phyloP scores from a whole-genome alignment of 371 early-diverging fungal species.

The Apophysomyces elegans region DNA sequence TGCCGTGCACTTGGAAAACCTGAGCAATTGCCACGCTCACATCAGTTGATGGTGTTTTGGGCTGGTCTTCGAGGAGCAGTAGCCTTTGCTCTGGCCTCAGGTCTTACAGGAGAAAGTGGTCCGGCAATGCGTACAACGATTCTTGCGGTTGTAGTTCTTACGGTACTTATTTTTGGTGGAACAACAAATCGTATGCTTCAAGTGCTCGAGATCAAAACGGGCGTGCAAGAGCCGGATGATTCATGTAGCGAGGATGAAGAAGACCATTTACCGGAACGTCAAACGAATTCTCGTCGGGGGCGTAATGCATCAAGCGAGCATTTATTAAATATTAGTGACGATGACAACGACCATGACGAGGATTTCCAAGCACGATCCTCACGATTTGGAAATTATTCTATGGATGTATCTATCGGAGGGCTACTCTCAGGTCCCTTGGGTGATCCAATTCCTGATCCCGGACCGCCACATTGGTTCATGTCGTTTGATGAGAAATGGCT shows the following conservation, averaged over 20 bases:
- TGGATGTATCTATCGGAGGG: slow-evolving; percentile 48
- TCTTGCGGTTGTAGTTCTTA: slow-evolving; percentile 87
- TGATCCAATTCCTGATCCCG: slow-evolving; percentile 54
- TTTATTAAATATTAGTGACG: slow-evolving; percentile 31
- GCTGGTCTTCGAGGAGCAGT: slow-evolving; percentile 95
- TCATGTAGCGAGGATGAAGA: slow-evolving; percentile 62
- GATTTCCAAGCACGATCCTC: slow-evolving; percentile 26
- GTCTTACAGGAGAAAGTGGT: slow-evolving; percentile 71
- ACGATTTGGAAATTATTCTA: slow-evolving; percentile 16
- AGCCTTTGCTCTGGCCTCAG: slow-evolving; percentile 91
- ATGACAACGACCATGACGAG: slow-evolving; percentile 17
- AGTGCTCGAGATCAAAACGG: slow-evolving; percentile 75
- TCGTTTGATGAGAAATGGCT: slow-evolving; percentile 81
- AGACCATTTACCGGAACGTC: slow-evolving; percentile 29
- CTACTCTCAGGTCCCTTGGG: slow-evolving; percentile 56
- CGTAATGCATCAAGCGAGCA: slow-evolving; percentile 25
- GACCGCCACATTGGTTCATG: slow-evolving; percentile 82
- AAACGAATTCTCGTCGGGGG: slow-evolving; percentile 19
- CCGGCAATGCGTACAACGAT: slow-evolving; percentile 85
- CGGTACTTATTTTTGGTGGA: slow-evolving; percentile 89
- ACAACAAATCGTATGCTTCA: slow-evolving; percentile 82
- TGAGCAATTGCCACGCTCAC: slow-evolving; percentile 68
- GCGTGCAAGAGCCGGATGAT: slow-evolving; percentile 65
- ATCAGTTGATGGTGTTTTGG: slow-evolving; percentile 95
- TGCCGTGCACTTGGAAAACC: slow-evolving; percentile 62